Conservation (phyloP, 2,329 filamentous ascomycete species). For the Zasmidium angulare region DNA sequence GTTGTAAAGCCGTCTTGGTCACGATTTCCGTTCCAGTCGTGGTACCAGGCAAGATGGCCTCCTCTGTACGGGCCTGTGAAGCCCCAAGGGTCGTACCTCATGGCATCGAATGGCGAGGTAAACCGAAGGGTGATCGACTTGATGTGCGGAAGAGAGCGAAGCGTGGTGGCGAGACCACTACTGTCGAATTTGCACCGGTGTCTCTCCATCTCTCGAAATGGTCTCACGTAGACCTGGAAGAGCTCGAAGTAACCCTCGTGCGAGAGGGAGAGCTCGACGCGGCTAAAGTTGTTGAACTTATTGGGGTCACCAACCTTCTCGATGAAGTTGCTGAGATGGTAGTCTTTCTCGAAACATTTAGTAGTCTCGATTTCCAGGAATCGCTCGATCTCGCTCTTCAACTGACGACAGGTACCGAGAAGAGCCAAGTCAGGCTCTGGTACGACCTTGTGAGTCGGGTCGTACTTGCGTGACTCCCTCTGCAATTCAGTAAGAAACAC, state of each 20-base stretch:
- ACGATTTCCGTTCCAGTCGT: constrained; percentile 4
- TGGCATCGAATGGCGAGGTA: constrained; percentile 3
- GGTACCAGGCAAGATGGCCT: not conserved
- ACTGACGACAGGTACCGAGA: not conserved
- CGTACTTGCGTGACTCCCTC: not conserved
- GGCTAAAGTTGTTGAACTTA: constrained; percentile 3
- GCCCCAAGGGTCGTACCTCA: not conserved
- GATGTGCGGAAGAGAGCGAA: not conserved
- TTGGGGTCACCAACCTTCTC: not conserved
- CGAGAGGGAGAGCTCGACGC: constrained; percentile 8
- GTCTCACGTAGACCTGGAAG: constrained; percentile 11
- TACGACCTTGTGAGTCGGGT: constrained; percentile 4
- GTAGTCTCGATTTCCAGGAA: not conserved
- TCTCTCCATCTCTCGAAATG: not conserved
- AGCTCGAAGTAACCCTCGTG: constrained; percentile 16
- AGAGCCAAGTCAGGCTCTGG: not conserved
- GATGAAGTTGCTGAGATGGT: not conserved
- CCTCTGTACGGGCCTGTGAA: not conserved
- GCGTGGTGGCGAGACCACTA: not conserved
- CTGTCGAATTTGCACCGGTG: not conserved
- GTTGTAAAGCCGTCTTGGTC: constrained; percentile 10
- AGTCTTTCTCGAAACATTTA: not conserved
- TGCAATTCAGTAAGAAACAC: not conserved
- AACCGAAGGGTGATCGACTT: constrained; percentile 2
- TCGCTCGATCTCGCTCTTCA: not conserved